phyloP scores from a whole-genome alignment of 495 filamentous ascomycete species.

The Melanomma pulvis-pyrius region DNA sequence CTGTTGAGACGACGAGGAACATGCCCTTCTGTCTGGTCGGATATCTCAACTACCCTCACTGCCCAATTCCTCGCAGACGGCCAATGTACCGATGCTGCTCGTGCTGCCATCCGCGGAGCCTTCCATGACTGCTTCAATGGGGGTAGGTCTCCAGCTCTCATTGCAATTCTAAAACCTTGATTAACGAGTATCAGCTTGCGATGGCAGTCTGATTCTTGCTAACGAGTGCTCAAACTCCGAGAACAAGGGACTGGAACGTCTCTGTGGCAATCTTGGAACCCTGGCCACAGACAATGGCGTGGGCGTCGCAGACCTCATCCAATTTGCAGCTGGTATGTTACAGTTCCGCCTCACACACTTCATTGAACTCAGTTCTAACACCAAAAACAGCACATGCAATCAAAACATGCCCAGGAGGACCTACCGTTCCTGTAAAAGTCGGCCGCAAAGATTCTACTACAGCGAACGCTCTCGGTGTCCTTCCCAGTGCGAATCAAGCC shows the following conservation, averaged over 20 bases:
- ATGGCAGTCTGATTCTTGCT: constrained; percentile 39
- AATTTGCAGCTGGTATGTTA: constrained; percentile 38
- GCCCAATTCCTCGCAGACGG: constrained; percentile 31
- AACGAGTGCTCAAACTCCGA: constrained; percentile 32
- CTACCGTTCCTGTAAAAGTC: constrained; percentile 26
- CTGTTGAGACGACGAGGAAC: constrained; percentile 4
- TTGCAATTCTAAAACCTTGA: neutral
- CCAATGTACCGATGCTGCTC: constrained; percentile 38
- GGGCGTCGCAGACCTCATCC: constrained; percentile 39
- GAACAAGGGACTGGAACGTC: constrained; percentile 27
- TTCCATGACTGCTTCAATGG: constrained; percentile 42
- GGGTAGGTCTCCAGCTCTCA: neutral
- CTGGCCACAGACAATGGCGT: constrained; percentile 28
- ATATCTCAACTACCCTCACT: constrained; percentile 29
- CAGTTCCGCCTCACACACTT: neutral
- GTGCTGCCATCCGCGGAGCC: constrained; percentile 37
- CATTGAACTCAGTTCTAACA: constrained; percentile 5
- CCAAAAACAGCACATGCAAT: constrained; percentile 34
- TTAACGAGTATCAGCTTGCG: constrained; percentile 25
- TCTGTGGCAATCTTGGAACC: constrained; percentile 20
- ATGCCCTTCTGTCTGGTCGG: constrained; percentile 37
- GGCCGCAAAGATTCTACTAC: constrained; percentile 38
- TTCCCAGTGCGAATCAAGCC: constrained; percentile 16
- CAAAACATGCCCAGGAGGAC: constrained; percentile 36
- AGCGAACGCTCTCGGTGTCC: constrained; percentile 23